Conservation (phyloP, 192 early-diverging fungal genomes). For the Lobosporangium transversale region DNA sequence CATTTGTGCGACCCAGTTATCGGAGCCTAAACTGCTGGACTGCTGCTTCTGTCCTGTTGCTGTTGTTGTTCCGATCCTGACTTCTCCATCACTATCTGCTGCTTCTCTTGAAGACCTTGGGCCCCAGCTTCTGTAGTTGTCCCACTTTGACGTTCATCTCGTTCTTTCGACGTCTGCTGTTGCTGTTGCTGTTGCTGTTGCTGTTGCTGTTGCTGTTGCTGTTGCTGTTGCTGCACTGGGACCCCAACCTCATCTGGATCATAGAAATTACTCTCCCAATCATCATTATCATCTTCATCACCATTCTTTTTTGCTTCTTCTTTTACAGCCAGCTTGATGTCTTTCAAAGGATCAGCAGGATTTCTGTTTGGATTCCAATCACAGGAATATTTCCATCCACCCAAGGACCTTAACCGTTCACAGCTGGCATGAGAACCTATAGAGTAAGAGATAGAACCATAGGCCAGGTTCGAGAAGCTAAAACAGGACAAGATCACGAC, state of each 20-base stretch:
- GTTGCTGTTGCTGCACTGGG: not conserved
- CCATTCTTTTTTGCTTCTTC: not conserved
- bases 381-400: conserved; percentile 89
- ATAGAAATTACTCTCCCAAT: conserved; percentile 19
- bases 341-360: conserved; percentile 2
- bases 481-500: conserved; percentile 71
- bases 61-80: not conserved
- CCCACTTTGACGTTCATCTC: not conserved
- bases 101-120: conserved; percentile 12
- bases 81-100: conserved; percentile 10
- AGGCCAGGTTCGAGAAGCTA: too few relatives aligned
- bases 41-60: conserved; percentile 8
- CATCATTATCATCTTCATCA: conserved; percentile 11
- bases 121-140: conserved; percentile 6
- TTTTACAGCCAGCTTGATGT: not conserved
- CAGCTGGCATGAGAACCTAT: conserved; percentile 78
- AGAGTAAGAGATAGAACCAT: conserved; percentile 81
- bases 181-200: conserved; percentile 1
- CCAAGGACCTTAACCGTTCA: conserved; percentile 77
- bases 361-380: conserved; percentile 32
- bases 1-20: too few relatives aligned
- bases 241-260: not conserved
- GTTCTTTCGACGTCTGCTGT: conserved; percentile 1
- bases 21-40: not conserved
- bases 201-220: conserved; percentile 4